Evolutionary conservation across 495 filamentous ascomycete species (phyloP).

Genomic region (Aspergillus nanangensis): DNA sequence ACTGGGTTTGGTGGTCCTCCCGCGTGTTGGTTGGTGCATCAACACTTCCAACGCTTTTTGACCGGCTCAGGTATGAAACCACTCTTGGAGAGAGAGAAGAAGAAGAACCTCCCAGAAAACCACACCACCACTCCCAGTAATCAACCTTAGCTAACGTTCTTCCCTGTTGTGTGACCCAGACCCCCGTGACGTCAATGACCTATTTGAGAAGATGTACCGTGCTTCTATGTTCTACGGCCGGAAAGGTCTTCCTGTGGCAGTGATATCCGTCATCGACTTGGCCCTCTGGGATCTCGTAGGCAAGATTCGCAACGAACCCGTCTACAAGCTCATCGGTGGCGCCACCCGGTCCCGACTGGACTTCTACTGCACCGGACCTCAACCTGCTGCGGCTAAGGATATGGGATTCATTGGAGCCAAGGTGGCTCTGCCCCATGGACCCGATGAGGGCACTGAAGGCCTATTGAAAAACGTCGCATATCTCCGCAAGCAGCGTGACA

Average conservation of each 20-base stretch:
- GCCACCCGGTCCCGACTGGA: conserved; percentile 72
- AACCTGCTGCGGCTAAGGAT: conserved; percentile 69
- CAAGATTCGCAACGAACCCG: conserved; percentile 85
- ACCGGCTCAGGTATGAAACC: conserved; percentile 68
- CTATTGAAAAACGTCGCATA: conserved; percentile 86
- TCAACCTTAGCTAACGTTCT: too few relatives aligned
- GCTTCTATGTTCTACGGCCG: conserved; percentile 93
- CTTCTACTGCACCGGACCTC: conserved; percentile 93
- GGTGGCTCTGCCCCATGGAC: conserved; percentile 81
- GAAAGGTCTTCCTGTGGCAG: conserved; percentile 82
- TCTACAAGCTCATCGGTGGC: conserved; percentile 91
- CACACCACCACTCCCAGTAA: too few relatives aligned
- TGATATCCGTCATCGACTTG: conserved; percentile 90
- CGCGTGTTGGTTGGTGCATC: conserved; percentile 85
- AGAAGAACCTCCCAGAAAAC: too few relatives aligned
- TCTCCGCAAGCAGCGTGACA: conserved; percentile 74
- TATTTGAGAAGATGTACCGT: conserved; percentile 96
- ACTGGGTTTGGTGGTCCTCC: conserved; percentile 92
- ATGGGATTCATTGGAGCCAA: conserved; percentile 89
- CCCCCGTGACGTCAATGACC: conserved; percentile 78
- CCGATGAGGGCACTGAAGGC: conserved; percentile 77
- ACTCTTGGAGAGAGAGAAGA: too few relatives aligned
- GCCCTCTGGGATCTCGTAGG: conserved; percentile 89
- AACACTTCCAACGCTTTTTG: conserved; percentile 88
- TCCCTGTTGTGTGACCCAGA: too few relatives aligned